Base-by-base conservation (phyloP, 75 land plant species). In the Cunninghamia lanceolata region DNA sequence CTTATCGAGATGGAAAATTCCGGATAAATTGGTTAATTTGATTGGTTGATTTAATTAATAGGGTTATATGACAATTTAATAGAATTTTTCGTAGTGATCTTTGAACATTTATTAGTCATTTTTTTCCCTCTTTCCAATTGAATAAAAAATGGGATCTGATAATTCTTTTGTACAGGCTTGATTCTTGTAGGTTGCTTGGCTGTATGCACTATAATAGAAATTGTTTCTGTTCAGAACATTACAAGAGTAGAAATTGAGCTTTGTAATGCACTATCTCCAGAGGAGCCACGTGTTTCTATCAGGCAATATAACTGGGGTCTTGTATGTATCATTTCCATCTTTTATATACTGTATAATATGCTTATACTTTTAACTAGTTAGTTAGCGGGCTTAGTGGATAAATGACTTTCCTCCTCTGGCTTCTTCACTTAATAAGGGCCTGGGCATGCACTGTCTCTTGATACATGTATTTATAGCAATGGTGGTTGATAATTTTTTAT, bases 221-320 rank as follows among this genome's bases (percentile, higher is more conserved):
- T 96, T 73, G 71, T 91, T 42, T 95, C 99, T 34, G 91, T 98
- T 96, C 89, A 94, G 92, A 95, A 94, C 88, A 88, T 98, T 86
- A 95, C 99, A 36, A 95, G 91, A 52, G 91, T 98, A 70, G 98
- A 94, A 88, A 92, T 96, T 85, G 86, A 93, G 9, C 86, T 98
- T 36, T 96, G 99, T 91, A 98, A 96, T 85, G 90, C 92, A 66
- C 87, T 98, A 84, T 98, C 99, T 75, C 99, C 99, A 25, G 99
- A 95, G 90, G 92, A 84, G 68, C 89, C 96, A n/a, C 94, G 87
- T 81, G 92, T 98, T 45, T 96, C 97, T 68, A 94, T 96, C 83
- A 80, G 83, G 75, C 89, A 93, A 38, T 98, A 96, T 87, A 96
- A 96, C 86, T 98, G 97, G 96, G 90, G 90, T 82, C 92, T 96